Evolutionary conservation across 768 basidiomycete species (phyloP).

Genomic region (Lactifluus hygrophoroides): DNA sequence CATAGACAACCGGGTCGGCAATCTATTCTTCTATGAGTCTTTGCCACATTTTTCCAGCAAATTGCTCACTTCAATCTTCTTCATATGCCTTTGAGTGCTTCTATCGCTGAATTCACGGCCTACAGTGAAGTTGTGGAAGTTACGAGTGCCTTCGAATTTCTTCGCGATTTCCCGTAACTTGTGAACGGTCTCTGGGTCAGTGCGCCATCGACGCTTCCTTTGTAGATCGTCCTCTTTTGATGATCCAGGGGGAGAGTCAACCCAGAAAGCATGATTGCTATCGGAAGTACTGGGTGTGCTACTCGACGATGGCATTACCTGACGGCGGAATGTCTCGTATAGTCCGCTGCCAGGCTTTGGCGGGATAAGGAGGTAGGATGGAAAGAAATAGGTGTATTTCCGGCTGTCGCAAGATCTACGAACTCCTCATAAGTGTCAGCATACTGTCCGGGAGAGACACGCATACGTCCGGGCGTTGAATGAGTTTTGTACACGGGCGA

Average conservation of each 20-base stretch:
- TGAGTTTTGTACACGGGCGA: conserved; percentile 69
- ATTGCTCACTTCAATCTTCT: conserved; percentile 60
- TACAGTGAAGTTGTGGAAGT: conserved; percentile 97
- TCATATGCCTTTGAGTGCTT: conserved; percentile 82
- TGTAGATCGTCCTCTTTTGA: conserved; percentile 48
- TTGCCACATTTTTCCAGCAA: background rate
- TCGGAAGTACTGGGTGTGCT: conserved; percentile 14
- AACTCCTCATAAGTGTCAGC: background rate
- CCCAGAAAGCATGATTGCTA: conserved; percentile 58
- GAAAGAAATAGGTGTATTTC: conserved; percentile 96
- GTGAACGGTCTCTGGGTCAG: conserved; percentile 43
- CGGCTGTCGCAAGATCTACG: conserved; percentile 84
- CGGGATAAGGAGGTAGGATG: conserved; percentile 85
- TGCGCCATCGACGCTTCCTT: conserved; percentile 70
- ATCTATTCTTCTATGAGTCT: conserved; percentile 36
- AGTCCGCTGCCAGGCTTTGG: conserved; percentile 72
- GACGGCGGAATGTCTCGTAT: conserved; percentile 34
- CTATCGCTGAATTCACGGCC: conserved; percentile 77
- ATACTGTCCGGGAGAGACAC: background rate
- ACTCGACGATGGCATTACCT: conserved; percentile 25
- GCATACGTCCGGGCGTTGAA: conserved; percentile 70
- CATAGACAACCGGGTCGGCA: conserved; percentile 79
- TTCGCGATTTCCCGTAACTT: conserved; percentile 46
- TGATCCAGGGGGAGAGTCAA: conserved; percentile 28
- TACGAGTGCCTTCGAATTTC: conserved; percentile 82